Base-by-base conservation (phyloP, 352 stramenopile species). In the Phytophthora idaei region DNA sequence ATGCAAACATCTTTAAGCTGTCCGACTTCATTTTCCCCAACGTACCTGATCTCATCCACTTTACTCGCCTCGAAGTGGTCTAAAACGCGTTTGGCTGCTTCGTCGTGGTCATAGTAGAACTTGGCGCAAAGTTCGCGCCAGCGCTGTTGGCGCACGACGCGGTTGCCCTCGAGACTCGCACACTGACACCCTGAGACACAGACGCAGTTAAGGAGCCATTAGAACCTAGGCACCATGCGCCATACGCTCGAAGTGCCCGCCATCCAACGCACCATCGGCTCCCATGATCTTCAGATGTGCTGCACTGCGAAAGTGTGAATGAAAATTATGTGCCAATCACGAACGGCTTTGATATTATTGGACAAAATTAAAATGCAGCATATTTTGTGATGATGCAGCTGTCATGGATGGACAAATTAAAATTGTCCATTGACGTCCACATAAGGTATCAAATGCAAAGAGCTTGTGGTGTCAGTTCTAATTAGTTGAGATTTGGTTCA, bases 91-190 rank as follows among this genome's bases (percentile, higher is more conserved):
- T 90, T 87, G 37, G 86, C 82, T 37, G 62, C 32, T 5, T 67
- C 61, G 56, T 91, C 81, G 37, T 86, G 69, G 3, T 81, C 54
- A 46, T 87, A 92, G 60, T 88, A 94, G 56, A 89, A 92, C 31
- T 73, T 68, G 39, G 69, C 62, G 56, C 86, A 94, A 9, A 89
- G 51, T 49, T 85, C 67, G 15, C 80, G 77, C 83, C 85, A 94
- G 12, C 55, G 67, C 64, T 80, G 60, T 10, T 78, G 65, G 6
- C 82, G 72, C 46, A 61, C 57, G 3, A 72, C 41, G n/a, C 61
- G 50, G 27, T 76, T 73, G 3, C 42, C 50, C 14, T 66, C 58
- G 1, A 83, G 48, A 32, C 36, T 67, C 28, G 67, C 60, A 61
- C 83, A 92, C 25, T 57, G 49, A 28, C 83, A 92, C 11, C 39